A percentile compares a stretch with the other conserved stretches of the same genome.
phyloP scores from a whole-genome alignment of 306 rosid species.

The Trifolium subterraneum region DNA sequence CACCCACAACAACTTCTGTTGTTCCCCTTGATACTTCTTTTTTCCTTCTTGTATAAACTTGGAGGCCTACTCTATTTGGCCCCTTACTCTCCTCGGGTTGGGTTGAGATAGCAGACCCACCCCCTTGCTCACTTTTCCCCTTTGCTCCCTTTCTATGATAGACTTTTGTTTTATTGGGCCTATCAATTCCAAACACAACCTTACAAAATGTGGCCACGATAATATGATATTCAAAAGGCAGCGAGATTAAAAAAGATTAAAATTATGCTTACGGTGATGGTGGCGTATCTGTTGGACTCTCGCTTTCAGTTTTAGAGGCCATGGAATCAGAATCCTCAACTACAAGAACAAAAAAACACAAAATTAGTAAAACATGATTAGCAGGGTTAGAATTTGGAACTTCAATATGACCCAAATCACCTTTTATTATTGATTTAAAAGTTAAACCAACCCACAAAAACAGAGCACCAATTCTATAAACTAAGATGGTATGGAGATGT shows the following conservation, averaged over 20 bases:
- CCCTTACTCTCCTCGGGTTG: neutral
- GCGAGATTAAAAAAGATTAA: neutral
- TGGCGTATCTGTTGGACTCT: slow-evolving; percentile 49
- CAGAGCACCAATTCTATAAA: neutral
- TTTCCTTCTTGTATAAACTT: slow-evolving; percentile 8
- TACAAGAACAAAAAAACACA: slow-evolving; percentile 8
- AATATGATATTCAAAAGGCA: slow-evolving; percentile 9
- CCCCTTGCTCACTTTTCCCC: slow-evolving; percentile 1
- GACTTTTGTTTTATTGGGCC: neutral
- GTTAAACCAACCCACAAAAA: neutral
- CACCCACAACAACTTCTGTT: slow-evolving; percentile 3
- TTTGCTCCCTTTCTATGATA: slow-evolving; percentile 12
- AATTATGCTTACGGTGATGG: slow-evolving; percentile 55
- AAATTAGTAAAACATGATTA: neutral
- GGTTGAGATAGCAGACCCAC: slow-evolving; percentile 2
- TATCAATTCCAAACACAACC: slow-evolving; percentile 20
- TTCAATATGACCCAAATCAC: neutral
- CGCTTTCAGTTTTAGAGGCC: slow-evolving; percentile 62
- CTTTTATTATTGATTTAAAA: neutral
- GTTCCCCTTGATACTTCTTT: slow-evolving; percentile 8
- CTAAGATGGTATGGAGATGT: neutral
- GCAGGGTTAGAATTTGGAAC: neutral
- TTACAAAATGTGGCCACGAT: neutral
- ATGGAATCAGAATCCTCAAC: slow-evolving; percentile 50
- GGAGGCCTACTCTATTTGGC: slow-evolving; percentile 4